Conservation (phyloP, 768 basidiomycete species). For the Mrakia hoshinonis region DNA sequence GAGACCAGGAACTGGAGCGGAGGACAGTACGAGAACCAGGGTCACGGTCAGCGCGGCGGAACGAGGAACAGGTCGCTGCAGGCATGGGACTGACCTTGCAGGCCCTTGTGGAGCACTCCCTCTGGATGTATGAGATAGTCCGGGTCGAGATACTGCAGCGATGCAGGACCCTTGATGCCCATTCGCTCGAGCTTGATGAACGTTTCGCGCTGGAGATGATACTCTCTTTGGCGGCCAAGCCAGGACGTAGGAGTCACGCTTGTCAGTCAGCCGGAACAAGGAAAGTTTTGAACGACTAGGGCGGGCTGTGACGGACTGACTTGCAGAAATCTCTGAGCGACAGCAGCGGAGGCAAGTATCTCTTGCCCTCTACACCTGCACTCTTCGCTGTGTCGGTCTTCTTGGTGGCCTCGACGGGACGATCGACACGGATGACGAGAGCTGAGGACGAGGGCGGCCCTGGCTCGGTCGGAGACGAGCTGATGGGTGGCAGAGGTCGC, state of each 20-base stretch:
- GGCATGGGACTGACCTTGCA: background rate
- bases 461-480: background rate
- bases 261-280: background rate
- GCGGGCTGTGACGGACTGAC: background rate
- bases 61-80: too few species aligned
- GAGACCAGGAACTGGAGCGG: background rate
- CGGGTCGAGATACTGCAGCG: background rate
- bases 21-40: too few species aligned
- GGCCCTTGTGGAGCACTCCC: background rate
- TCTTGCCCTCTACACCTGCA: background rate
- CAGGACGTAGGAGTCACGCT: too few species aligned
- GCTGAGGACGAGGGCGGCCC: background rate
- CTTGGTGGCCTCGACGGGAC: background rate
- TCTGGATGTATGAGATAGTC: background rate
- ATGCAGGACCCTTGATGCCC: background rate
- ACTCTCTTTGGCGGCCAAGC: background rate
- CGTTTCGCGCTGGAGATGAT: background rate
- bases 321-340: background rate
- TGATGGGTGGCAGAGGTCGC: background rate
- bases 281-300: background rate
- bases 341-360: background rate
- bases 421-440: background rate
- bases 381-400: too few species aligned
- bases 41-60: too few species aligned
- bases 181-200: background rate